A percentile compares a stretch with the other conserved stretches of the same genome.
Conservation (phyloP, 805 yeast species). For the Danielia oregonensis region DNA sequence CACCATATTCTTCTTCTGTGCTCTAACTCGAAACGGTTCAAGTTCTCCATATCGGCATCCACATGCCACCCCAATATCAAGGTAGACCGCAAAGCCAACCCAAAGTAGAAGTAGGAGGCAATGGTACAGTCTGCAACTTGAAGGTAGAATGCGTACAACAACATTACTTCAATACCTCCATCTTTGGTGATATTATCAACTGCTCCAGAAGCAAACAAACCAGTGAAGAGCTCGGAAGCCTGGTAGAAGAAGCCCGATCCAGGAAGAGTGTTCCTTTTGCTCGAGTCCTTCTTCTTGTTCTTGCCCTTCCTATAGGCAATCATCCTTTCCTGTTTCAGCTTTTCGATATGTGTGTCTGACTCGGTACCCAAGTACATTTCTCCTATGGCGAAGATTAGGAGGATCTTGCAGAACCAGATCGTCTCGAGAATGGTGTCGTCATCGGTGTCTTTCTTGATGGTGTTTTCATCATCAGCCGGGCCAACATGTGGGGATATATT, state of each 20-base stretch:
- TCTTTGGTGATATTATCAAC: conserved; percentile 73
- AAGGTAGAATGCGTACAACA: conserved; percentile 71
- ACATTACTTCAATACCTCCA: conserved; percentile 74
- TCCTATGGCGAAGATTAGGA: conserved; percentile 72
- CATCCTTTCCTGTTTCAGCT: conserved; percentile 21
- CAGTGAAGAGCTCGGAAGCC: conserved; percentile 76
- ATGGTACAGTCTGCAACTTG: conserved; percentile 85
- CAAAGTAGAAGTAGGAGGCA: conserved; percentile 77
- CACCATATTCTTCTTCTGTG: conserved; percentile 48
- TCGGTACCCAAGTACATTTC: conserved; percentile 82
- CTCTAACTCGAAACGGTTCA: conserved; percentile 51
- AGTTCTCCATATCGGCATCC: conserved; percentile 65
- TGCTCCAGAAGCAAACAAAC: conserved; percentile 74
- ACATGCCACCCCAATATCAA: conserved; percentile 77
- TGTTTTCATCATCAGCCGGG: conserved; percentile 34
- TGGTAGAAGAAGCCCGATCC: conserved; percentile 77
- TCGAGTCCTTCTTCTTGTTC: conserved; percentile 12
- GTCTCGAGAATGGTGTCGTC: conserved; percentile 65
- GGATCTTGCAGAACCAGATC: conserved; percentile 75
- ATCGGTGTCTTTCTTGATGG: conserved; percentile 41
- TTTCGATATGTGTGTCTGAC: conserved; percentile 54
- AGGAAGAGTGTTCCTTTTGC: conserved; percentile 49
- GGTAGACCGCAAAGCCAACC: conserved; percentile 69
- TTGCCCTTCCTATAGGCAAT: conserved; percentile 16
- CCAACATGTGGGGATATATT: conserved; percentile 23